Evolutionary conservation across 495 filamentous ascomycete species (phyloP).

Genomic region (Penicillium cosmopolitanum): DNA sequence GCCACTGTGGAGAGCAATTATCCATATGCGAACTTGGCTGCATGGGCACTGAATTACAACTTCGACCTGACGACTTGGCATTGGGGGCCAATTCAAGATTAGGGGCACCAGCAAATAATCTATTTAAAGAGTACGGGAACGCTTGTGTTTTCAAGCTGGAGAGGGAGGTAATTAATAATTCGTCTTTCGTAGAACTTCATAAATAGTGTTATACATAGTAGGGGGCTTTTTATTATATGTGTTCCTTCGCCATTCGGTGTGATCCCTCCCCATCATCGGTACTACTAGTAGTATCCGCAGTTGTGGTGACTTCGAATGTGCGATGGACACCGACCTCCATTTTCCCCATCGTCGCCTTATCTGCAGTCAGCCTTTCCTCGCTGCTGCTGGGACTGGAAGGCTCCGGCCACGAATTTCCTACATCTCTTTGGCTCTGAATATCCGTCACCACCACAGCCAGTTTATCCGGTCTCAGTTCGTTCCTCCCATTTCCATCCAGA

Average conservation of each 20-base stretch:
- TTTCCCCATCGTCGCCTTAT: conserved; percentile 11
- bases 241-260: conserved; percentile 24
- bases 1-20: background rate
- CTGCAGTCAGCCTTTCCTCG: conserved; percentile 38
- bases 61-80: background rate
- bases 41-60: background rate
- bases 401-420: conserved; percentile 23
- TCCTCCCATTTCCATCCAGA: conserved; percentile 25
- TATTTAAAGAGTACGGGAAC: background rate
- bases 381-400: conserved; percentile 34
- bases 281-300: conserved; percentile 21
- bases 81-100: background rate
- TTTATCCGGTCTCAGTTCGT: conserved; percentile 42
- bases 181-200: background rate
- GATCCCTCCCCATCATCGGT: conserved; percentile 11
- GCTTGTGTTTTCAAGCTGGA: too few relatives aligned
- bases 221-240: conserved; percentile 32
- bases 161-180: background rate
- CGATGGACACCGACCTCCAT: conserved; percentile 40
- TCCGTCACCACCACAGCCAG: conserved; percentile 44
- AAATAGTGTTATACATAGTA: background rate
- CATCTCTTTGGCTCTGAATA: conserved; percentile 38
- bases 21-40: background rate
- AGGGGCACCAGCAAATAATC: background rate
- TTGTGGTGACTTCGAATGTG: conserved; percentile 43